Conservation (phyloP, 805 yeast genomes). For the Ogataea naganishii region DNA sequence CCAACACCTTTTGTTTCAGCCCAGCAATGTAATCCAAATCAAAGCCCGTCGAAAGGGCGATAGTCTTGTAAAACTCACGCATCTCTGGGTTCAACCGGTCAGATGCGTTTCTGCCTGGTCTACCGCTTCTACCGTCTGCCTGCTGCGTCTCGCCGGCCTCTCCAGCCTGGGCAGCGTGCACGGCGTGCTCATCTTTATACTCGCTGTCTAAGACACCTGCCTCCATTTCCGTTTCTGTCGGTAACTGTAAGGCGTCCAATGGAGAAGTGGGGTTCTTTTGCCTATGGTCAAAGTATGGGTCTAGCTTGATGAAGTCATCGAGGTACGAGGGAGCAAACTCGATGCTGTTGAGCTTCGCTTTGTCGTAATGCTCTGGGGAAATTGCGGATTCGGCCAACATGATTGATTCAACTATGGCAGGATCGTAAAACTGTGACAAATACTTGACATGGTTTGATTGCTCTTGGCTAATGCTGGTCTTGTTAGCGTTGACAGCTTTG, state of each 20-base stretch:
- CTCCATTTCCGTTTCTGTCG: too few relatives aligned
- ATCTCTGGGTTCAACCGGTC: too few relatives aligned
- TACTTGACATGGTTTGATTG: constrained; percentile 41
- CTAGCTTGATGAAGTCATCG: constrained; percentile 63
- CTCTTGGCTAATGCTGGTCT: too few relatives aligned
- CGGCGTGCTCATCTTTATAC: too few relatives aligned
- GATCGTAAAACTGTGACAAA: constrained; percentile 71
- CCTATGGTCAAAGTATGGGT: constrained; percentile 68
- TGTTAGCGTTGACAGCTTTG: too few relatives aligned
- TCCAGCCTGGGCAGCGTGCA: too few relatives aligned
- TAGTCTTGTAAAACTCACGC: constrained; percentile 39
- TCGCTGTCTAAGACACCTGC: too few relatives aligned
- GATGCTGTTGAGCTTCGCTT: constrained; percentile 31
- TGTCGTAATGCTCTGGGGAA: constrained; percentile 50
- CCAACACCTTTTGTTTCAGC: constrained; percentile 56
- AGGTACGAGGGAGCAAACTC: constrained; percentile 63
- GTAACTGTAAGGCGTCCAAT: too few relatives aligned
- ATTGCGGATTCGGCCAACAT: constrained; percentile 71
- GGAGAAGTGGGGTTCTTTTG: constrained; percentile 16
- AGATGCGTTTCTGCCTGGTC: too few relatives aligned
- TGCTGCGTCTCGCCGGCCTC: constrained; percentile 2
- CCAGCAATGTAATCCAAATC: constrained; percentile 51
- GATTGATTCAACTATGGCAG: constrained; percentile 73
- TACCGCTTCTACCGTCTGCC: too few relatives aligned
- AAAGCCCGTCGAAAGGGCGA: constrained; percentile 59